These are phyloP conservation scores for Alternaria consortialis DNA, from an alignment of 2,329 filamentous ascomycete genomes.

Conservation along the genomic window DNA sequence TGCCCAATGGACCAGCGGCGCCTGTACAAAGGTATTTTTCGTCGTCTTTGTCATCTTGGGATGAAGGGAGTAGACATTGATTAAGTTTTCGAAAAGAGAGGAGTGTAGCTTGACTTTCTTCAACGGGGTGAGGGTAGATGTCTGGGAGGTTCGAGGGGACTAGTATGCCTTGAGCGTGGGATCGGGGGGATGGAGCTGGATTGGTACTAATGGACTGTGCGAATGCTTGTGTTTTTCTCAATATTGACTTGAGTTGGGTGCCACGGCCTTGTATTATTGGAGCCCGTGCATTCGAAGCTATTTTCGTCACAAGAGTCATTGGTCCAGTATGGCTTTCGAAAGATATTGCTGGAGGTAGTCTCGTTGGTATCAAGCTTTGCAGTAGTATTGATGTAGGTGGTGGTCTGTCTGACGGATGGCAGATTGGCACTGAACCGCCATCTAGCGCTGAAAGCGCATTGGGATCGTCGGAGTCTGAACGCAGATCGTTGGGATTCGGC, in stretches of 20 bases:
- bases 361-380: neutral
- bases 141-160: no score
- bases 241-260: no score
- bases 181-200: no score
- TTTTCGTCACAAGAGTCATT: neutral
- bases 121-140: no score
- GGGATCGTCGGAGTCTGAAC: neutral
- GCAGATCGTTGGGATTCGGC: neutral
- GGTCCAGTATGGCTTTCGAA: neutral
- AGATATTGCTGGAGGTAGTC: neutral
- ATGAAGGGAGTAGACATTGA: no score
- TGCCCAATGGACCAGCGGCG: neutral
- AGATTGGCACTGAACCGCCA: neutral
- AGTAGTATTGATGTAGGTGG: neutral
- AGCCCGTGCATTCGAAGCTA: no score
- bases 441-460: neutral
- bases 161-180: no score
- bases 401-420: neutral
- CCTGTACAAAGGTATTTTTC: neutral
- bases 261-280: no score
- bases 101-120: no score
- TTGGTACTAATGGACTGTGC: no score
- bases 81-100: no score
- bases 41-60: neutral
- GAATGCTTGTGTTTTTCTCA: no score